These are phyloP conservation scores for Jamesozyma jinghongensis DNA, from an alignment of 805 yeast species.

Conservation along the genomic window DNA sequence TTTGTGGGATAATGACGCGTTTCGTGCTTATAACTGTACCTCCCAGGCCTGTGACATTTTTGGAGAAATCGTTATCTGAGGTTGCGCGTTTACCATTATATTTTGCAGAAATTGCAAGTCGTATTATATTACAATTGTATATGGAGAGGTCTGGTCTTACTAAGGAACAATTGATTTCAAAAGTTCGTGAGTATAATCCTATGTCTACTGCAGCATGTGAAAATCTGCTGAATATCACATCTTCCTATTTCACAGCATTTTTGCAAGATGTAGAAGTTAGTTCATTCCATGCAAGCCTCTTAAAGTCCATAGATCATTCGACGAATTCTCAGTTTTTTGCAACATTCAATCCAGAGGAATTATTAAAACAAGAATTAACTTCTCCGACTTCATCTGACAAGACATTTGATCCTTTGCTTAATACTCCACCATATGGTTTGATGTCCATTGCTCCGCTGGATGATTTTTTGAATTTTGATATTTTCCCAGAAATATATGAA, in stretches of 20 bases:
- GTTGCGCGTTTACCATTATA: background rate
- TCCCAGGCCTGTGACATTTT: background rate
- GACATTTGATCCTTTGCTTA: background rate
- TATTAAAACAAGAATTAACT: background rate
- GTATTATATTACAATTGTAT: slow-evolving; percentile 1
- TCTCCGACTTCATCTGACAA: background rate
- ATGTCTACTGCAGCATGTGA: background rate
- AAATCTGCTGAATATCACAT: background rate
- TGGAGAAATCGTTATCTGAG: background rate
- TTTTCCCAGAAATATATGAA: slow-evolving; percentile 5
- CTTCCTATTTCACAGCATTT: background rate
- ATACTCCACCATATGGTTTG: background rate
- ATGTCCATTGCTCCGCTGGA: slow-evolving; percentile 1
- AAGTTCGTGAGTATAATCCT: background rate
- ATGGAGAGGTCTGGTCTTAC: background rate
- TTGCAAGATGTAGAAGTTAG: background rate
- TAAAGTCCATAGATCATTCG: background rate
- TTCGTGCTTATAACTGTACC: background rate
- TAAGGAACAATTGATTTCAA: background rate
- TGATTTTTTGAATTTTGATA: slow-evolving; percentile 3
- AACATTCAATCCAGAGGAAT: background rate
- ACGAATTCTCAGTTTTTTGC: slow-evolving; percentile 2
- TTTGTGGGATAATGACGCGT: background rate
- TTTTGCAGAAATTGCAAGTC: background rate
- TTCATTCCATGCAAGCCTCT: background rate